Percentiles rank a stretch among this genome's conserved stretches.
Evolutionary conservation across 2,329 filamentous ascomycete species (phyloP).

Genomic region (Nothophoma quercina): DNA sequence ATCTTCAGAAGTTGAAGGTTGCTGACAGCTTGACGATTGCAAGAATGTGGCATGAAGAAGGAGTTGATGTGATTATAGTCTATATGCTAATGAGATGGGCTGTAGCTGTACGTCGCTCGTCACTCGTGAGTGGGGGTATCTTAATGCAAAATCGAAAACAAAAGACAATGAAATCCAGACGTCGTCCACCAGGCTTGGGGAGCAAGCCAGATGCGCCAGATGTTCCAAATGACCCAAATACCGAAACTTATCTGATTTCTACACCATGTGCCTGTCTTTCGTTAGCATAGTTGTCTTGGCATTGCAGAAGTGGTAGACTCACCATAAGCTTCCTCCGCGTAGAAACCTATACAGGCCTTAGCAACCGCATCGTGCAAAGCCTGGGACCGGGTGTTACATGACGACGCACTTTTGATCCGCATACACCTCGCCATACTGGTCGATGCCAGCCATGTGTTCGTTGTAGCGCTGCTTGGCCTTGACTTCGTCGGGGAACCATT

Average conservation of each 20-base stretch:
- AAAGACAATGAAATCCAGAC: too few species aligned
- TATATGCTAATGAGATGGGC: neutral
- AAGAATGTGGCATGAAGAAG: too few species aligned
- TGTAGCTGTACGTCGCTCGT: neutral
- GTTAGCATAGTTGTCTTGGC: neutral
- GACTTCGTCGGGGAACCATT: constrained; percentile 80
- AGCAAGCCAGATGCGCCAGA: too few species aligned
- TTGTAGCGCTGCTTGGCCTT: constrained; percentile 68
- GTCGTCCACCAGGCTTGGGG: too few species aligned
- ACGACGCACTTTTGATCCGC: constrained; percentile 63
- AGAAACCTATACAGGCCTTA: constrained; percentile 26
- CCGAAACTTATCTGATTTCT: too few species aligned
- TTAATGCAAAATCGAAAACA: neutral
- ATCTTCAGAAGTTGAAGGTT: too few species aligned
- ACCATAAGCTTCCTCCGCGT: constrained; percentile 27
- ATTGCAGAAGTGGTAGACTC: neutral
- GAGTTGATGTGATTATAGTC: too few species aligned
- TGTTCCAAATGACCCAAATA: too few species aligned
- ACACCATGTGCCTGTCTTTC: constrained; percentile 1
- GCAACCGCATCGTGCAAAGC: constrained; percentile 3
- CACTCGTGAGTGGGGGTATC: neutral
- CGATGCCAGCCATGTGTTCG: constrained; percentile 76
- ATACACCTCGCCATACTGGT: constrained; percentile 74
- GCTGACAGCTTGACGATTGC: too few species aligned
- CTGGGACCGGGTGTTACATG: too few species aligned